phyloP scores from a whole-genome alignment of 441 rosid species.

The Bocquillonia castaneifolia region DNA sequence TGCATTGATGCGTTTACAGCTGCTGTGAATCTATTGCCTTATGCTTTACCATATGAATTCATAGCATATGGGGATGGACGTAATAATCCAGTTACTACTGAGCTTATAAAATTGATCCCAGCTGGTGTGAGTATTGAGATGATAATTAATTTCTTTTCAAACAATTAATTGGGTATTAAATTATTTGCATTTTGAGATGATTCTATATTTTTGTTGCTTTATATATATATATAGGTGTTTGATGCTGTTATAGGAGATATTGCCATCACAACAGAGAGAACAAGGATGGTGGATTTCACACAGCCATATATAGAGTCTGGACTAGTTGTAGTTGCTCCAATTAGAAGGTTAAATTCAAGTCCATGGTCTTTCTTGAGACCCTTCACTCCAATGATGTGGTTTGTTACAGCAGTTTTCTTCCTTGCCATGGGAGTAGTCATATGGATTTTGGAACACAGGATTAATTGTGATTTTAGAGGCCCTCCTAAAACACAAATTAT shows the following conservation, averaged over 20 bases:
- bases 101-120: conserved; percentile 49
- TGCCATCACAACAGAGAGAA: conserved; percentile 72
- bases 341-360: conserved; percentile 45
- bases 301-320: conserved; percentile 95
- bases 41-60: conserved; percentile 77
- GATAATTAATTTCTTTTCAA: neutral
- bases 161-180: neutral
- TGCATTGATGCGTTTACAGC: conserved; percentile 80
- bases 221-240: conserved; percentile 48
- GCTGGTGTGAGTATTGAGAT: conserved; percentile 52
- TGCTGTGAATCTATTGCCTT: conserved; percentile 66
- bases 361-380: conserved; percentile 82
- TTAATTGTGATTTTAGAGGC: conserved; percentile 87
- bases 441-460: conserved; percentile 90
- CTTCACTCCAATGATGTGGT: conserved; percentile 81
- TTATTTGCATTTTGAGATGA: too few species aligned
- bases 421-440: conserved; percentile 75
- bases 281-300: conserved; percentile 71
- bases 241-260: conserved; percentile 85
- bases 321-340: conserved; percentile 89
- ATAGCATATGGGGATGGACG: conserved; percentile 71
- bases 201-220: neutral
- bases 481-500: conserved; percentile 69
- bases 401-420: conserved; percentile 60
- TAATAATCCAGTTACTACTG: conserved; percentile 60